Conservation (phyloP, 345 rosid species). For the Eucalyptus polyanthemos region DNA sequence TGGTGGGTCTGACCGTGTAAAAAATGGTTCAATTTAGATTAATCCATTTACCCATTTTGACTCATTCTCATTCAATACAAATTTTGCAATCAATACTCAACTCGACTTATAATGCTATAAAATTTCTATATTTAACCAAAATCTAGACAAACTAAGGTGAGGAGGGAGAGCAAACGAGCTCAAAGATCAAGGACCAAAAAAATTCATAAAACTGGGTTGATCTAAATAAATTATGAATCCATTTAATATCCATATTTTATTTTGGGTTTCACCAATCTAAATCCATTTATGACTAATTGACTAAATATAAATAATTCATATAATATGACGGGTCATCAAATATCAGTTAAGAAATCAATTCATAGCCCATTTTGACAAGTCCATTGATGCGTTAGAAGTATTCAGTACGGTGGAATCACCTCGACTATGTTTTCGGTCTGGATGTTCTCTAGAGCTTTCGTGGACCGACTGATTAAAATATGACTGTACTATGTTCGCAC, state of each 20-base stretch:
- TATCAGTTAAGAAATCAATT: too few species aligned
- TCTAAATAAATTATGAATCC: not conserved
- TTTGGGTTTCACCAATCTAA: not conserved
- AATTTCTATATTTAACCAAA: not conserved
- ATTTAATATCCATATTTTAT: not conserved
- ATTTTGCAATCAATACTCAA: rapidly evolving
- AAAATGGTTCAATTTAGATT: rapidly evolving
- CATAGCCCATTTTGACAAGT: too few species aligned
- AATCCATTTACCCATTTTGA: rapidly evolving
- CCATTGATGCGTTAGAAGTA: rapidly evolving
- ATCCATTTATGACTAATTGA: not conserved
- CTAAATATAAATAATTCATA: not conserved
- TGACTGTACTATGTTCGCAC: not conserved
- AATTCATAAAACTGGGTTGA: rapidly evolving
- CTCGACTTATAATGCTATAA: too few species aligned
- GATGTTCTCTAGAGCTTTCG: not conserved
- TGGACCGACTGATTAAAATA: not conserved
- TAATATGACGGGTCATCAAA: not conserved
- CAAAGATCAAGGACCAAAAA: too few species aligned
- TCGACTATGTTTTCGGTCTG: not conserved
- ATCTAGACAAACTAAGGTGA: not conserved
- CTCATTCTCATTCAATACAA: rapidly evolving
- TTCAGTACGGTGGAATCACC: rapidly evolving
- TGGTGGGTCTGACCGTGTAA: rapidly evolving
- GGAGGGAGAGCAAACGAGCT: rapidly evolving